Base-by-base conservation (phyloP, 2,329 filamentous ascomycete species). In the Tolypocladium ophioglossoides region DNA sequence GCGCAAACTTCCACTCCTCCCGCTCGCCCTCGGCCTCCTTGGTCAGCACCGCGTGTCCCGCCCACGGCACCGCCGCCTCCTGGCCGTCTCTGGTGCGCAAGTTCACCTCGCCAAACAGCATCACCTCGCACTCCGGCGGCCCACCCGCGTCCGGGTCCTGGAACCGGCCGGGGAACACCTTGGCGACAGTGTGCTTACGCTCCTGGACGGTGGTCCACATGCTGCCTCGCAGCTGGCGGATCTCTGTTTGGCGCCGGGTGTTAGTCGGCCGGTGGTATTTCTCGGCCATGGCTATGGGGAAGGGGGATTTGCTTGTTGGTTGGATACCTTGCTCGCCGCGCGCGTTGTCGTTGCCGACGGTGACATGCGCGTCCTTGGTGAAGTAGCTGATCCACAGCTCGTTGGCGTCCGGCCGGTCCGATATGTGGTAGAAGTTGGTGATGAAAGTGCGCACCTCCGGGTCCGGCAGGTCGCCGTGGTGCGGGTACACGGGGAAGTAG, bases 381-480 rank as follows among this genome's bases (percentile, higher is more conserved):
- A 77, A 78, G 40, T 63, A 70, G 35, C 63, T 62, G 18, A 73
- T 62, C 76, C 76, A 78, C 44, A 71, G 66, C 54, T 74, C 70
- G 50, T 74, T 70, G 56, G 63, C 62, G n/a, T 67, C 67, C 4
- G 63, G 61, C 27, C 68, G 69, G 58, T 78, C 76, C 27, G 75
- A 78, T 14, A 67, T 60, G 4, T 62, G 65, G 62, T 73, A 78
- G 60, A 78, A 78, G 35, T 64, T 63, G 54, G 68, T 66, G 55
- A 77, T 68, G 51, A 77, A 77, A 32, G 62, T 62, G 47, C 63
- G 66, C 46, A 71, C 61, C 54, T 63, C 63, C 32, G 63, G 61
- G 22, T 70, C 68, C 3, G 64, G 62, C 47, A 66, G 63, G 18
- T 58, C 58, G 24, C 62, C 64, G 48, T 62, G 58, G 32, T 64